A percentile compares a stretch with the other conserved stretches of the same genome.
Evolutionary conservation across 106 monocot species (phyloP).

Genomic region (Ottelia alismoides): DNA sequence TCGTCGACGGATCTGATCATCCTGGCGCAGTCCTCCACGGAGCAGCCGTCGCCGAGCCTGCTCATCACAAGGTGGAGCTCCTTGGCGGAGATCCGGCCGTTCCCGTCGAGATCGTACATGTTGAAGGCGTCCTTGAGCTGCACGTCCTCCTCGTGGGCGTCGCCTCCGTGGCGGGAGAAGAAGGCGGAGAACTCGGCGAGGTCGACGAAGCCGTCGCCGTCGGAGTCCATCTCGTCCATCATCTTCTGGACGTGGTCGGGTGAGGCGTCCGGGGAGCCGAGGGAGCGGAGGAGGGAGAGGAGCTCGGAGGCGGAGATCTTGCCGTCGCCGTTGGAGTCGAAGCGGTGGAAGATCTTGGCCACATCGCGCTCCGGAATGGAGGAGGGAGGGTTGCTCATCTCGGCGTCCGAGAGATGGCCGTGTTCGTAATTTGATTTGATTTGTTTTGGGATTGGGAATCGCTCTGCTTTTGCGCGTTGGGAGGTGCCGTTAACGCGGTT

Average conservation of each 20-base stretch:
- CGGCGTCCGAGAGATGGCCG: too few relatives aligned
- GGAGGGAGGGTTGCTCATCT: too few relatives aligned
- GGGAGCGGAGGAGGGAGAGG: constrained; percentile 16
- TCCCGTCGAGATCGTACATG: constrained; percentile 66
- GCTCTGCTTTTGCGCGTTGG: too few relatives aligned
- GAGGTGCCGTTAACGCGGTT: too few relatives aligned
- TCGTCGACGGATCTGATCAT: constrained; percentile 61
- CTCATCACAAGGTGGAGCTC: constrained; percentile 56
- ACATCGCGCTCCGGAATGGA: too few relatives aligned
- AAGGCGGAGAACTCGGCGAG: constrained; percentile 41
- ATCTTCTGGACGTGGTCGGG: constrained; percentile 19
- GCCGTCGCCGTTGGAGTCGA: constrained; percentile 36
- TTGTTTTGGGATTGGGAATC: too few relatives aligned
- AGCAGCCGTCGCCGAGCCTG: constrained; percentile 47
- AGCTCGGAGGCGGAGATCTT: constrained; percentile 32
- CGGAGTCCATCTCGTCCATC: constrained; percentile 36
- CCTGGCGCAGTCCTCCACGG: constrained; percentile 33
- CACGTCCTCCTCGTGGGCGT: background rate
- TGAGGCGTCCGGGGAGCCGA: constrained; percentile 13
- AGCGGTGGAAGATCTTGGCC: constrained; percentile 18
- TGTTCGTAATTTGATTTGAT: too few relatives aligned
- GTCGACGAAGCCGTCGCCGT: constrained; percentile 51
- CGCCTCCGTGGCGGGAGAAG: constrained; percentile 1
- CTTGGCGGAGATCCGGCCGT: constrained; percentile 46
- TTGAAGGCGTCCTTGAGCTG: constrained; percentile 61